These are phyloP conservation scores for Aureobasidium sp. DNA, from an alignment of 2,329 filamentous ascomycete genomes.

Conservation along the genomic window DNA sequence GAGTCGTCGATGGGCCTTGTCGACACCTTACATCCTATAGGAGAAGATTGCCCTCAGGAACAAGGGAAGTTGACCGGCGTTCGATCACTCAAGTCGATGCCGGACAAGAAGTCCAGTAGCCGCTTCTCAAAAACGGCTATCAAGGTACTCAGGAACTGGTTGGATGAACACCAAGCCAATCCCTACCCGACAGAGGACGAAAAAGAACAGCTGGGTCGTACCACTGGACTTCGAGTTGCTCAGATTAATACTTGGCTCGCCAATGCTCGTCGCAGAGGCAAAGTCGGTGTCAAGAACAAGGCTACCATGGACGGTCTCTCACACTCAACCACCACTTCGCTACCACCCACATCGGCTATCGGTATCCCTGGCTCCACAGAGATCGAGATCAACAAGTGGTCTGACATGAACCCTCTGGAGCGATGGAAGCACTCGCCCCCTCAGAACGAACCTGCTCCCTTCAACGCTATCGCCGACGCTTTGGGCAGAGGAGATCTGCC, in stretches of 20 bases:
- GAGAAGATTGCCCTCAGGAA: slow-evolving; percentile 34
- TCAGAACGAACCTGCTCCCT: slow-evolving; percentile 60
- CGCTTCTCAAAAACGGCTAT: slow-evolving; percentile 76
- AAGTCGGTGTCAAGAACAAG: slow-evolving; percentile 61
- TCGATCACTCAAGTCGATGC: slow-evolving; percentile 27
- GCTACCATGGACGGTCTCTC: slow-evolving; percentile 50
- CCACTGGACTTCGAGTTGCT: slow-evolving; percentile 72
- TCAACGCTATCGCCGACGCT: slow-evolving; percentile 58
- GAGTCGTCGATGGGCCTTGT: slow-evolving; percentile 31
- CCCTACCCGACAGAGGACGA: slow-evolving; percentile 86
- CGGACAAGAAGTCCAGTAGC: slow-evolving; percentile 54
- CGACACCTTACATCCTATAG: slow-evolving; percentile 42
- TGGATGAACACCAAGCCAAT: slow-evolving; percentile 69
- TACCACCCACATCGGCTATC: slow-evolving; percentile 56
- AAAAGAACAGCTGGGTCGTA: slow-evolving; percentile 68
- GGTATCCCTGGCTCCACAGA: slow-evolving; percentile 59
- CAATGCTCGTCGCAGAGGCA: slow-evolving; percentile 77
- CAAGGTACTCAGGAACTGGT: slow-evolving; percentile 76
- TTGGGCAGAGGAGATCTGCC: slow-evolving; percentile 35
- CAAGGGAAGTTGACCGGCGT: slow-evolving; percentile 30
- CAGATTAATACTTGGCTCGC: slow-evolving; percentile 92
- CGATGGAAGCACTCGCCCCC: slow-evolving; percentile 63
- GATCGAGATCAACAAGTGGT: slow-evolving; percentile 29
- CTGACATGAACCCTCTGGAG: slow-evolving; percentile 15
- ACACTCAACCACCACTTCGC: slow-evolving; percentile 49